Percentiles rank a stretch among this genome's conserved stretches.
These are phyloP conservation scores for Botrytis galanthina DNA, from an alignment of 2,329 filamentous ascomycete species.

Conservation along the genomic window DNA sequence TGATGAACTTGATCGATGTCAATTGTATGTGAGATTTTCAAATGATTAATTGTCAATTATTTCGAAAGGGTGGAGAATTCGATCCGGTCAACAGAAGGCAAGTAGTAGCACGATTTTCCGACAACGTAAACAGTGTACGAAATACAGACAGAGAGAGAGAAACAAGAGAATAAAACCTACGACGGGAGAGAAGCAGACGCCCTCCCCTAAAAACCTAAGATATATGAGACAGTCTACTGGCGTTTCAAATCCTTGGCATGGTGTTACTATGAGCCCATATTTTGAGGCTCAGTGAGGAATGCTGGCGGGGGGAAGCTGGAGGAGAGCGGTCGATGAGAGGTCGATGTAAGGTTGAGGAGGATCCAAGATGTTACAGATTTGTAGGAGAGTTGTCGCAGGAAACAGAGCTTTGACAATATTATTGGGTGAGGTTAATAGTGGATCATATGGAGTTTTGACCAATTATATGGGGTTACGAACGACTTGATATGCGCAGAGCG, in stretches of 20 bases:
- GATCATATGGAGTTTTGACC: background rate
- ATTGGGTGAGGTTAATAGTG: background rate
- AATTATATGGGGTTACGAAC: background rate
- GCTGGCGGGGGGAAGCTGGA: constrained; percentile 39
- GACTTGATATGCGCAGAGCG: background rate
- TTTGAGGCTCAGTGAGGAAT: background rate
- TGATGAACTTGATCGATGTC: background rate
- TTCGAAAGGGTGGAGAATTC: background rate
- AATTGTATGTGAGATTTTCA: background rate
- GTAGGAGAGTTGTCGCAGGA: constrained; percentile 17
- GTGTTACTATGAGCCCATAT: background rate
- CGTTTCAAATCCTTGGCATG: constrained; percentile 15
- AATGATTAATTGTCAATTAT: background rate
- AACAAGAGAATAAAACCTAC: background rate
- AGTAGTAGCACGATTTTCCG: background rate
- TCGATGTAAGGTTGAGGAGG: background rate
- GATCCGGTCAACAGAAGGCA: constrained; percentile 10
- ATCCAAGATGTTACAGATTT: constrained; percentile 17
- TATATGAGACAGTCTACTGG: constrained; percentile 2
- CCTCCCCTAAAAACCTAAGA: background rate
- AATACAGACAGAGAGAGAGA: background rate
- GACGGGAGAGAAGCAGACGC: background rate
- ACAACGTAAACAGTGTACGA: background rate
- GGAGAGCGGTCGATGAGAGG: background rate
- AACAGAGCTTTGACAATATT: constrained; percentile 16